Evolutionary conservation across 805 yeast species (phyloP).

Genomic region (Dipodascus geniculatus): DNA sequence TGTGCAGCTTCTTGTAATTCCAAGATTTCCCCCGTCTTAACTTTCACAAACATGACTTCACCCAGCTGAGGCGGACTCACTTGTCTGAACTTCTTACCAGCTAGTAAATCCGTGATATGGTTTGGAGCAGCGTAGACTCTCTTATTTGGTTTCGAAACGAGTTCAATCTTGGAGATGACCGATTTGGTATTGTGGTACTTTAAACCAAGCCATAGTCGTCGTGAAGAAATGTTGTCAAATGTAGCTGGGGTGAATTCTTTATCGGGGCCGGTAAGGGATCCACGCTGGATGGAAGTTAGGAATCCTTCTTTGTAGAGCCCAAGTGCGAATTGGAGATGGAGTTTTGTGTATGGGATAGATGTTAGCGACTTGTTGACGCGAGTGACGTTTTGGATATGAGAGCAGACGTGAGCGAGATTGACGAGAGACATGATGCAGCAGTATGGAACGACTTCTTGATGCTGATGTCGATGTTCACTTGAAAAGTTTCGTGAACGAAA

Average conservation of each 20-base stretch:
- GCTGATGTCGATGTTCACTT: too few relatives aligned
- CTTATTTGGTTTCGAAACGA: conserved; percentile 79
- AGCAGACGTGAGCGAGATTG: conserved; percentile 70
- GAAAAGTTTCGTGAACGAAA: neutral
- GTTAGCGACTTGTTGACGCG: conserved; percentile 65
- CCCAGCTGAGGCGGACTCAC: conserved; percentile 81
- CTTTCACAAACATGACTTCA: conserved; percentile 65
- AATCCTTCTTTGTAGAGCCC: conserved; percentile 89
- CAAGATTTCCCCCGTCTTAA: conserved; percentile 38
- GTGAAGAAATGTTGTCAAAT: conserved; percentile 71
- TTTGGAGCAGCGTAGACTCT: conserved; percentile 48
- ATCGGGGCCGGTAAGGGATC: conserved; percentile 81
- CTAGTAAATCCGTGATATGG: conserved; percentile 62
- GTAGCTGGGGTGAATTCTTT: conserved; percentile 46
- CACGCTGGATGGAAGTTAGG: conserved; percentile 71
- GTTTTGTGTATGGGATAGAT: conserved; percentile 68
- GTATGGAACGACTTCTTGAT: neutral
- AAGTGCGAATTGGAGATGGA: conserved; percentile 73
- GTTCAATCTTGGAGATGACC: conserved; percentile 56
- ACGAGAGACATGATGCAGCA: conserved; percentile 60
- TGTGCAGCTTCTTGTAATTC: conserved; percentile 82
- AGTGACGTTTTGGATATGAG: conserved; percentile 81
- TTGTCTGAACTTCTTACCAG: conserved; percentile 63
- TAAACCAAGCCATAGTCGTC: conserved; percentile 85
- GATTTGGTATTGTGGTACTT: conserved; percentile 76